A percentile compares a stretch with the other conserved stretches of the same genome.
phyloP scores from a whole-genome alignment of 371 early-diverging fungal genomes.

The Dichotomocladium elegans region DNA sequence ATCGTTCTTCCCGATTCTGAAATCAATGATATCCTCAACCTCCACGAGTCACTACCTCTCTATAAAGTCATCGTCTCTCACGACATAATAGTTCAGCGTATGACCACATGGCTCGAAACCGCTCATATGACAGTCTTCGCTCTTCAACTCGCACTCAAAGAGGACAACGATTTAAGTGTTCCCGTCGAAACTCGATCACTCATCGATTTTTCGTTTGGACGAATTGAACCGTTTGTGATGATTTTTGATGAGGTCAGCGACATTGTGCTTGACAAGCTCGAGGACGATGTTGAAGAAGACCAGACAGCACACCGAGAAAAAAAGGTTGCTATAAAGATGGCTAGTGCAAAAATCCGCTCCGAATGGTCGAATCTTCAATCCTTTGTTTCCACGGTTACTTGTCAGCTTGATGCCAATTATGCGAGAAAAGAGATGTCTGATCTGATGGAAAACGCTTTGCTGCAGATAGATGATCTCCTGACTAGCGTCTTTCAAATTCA shows the following conservation, averaged over 20 bases:
- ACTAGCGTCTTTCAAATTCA: slow-evolving; percentile 37
- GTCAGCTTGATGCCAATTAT: slow-evolving; percentile 10
- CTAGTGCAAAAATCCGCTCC: slow-evolving; percentile 37
- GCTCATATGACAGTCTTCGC: slow-evolving; percentile 53
- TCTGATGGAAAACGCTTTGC: slow-evolving; percentile 21
- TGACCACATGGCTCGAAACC: slow-evolving; percentile 48
- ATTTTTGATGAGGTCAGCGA: slow-evolving; percentile 42
- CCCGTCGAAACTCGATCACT: slow-evolving; percentile 32
- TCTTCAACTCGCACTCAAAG: slow-evolving; percentile 40
- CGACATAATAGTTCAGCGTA: slow-evolving; percentile 19
- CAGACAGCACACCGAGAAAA: not conserved
- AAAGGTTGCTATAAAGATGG: slow-evolving; percentile 7
- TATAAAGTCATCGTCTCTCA: slow-evolving; percentile 29
- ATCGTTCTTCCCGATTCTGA: slow-evolving; percentile 26
- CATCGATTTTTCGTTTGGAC: slow-evolving; percentile 29
- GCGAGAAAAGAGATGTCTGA: slow-evolving; percentile 15
- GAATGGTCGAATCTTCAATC: slow-evolving; percentile 47
- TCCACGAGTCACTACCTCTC: slow-evolving; percentile 34
- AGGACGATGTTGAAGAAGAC: slow-evolving; percentile 20
- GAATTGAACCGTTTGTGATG: slow-evolving; percentile 46
- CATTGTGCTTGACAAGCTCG: slow-evolving; percentile 25
- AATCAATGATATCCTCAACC: slow-evolving; percentile 17
- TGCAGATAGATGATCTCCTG: slow-evolving; percentile 35
- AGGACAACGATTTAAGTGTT: slow-evolving; percentile 20
- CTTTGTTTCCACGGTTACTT: slow-evolving; percentile 32